Base-by-base conservation (phyloP, 1,284 basidiomycete genomes). In the Inonotus obliquus region DNA sequence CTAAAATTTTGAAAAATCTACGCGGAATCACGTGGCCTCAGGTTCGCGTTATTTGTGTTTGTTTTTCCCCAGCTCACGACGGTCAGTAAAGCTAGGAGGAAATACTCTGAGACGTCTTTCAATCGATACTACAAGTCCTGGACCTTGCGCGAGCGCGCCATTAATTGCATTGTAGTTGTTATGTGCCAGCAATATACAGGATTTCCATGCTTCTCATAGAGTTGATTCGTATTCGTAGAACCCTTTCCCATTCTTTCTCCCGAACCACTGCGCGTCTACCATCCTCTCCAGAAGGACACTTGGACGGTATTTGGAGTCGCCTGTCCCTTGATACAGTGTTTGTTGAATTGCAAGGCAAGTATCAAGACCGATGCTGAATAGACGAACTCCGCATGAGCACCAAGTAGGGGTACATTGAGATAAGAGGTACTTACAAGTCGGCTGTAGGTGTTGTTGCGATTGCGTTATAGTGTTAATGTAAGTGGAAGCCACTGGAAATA, bases 261-360 rank as follows among this genome's bases (percentile, higher is more conserved):
- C 96, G 61, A 89, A 81, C 92, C 93, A 98, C 44, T 92, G 91
- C 17, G 96, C 96, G 72, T 98, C 93, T 9, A 98, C 96, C 96
- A 98, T 98, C 38, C 94, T 81, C 67, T 94, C 91, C 10, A 98
- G 81, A 25, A 98, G 79, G 23, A 96, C 83, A 57, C 91, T 89
- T 0, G 96, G 95, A n/a, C 96, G 84, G 74, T 98, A 98, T 75
- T 98, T 98, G n/a, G 91, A 91, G 75, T 98, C 96, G 0, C 91
- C 86, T 11, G 93, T 96, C 64, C 96, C 95, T 62, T 81, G 82
- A 69, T 92, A 91, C 14, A 97, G 81, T 0, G 93, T 95, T 71
- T 92, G 85, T 69, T 96, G 93, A 69, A 96, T 96, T 4, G 91
- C 85, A 37, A 96, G 83, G 71, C 94, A 96, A 5, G 92, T 94